Conservation (phyloP, 2,329 filamentous ascomycete species). For the Lecanicillium sp. region DNA sequence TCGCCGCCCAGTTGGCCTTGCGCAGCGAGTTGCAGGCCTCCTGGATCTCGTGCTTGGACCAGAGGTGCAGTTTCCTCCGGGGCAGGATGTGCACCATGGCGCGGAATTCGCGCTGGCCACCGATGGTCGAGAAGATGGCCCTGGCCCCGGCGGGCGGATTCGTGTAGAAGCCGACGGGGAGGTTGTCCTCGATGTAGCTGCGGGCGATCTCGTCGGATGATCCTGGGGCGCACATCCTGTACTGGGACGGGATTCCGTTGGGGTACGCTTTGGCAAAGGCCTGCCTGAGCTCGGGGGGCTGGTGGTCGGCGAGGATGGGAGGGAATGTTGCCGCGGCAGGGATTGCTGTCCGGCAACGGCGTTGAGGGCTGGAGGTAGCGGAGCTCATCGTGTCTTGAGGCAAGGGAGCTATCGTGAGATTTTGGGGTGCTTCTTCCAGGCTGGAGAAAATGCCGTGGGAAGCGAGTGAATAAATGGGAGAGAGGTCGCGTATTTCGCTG, state of each 20-base stretch:
- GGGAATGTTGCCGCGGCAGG: not conserved
- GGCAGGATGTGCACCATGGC: conserved; percentile 23
- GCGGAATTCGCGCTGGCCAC: conserved; percentile 26
- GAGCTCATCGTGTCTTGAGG: not conserved
- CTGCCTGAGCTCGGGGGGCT: conserved; percentile 20
- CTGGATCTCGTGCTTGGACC: conserved; percentile 35
- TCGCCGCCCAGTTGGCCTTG: conserved; percentile 27
- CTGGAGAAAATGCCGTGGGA: too few relatives aligned
- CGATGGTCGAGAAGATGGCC: conserved; percentile 36
- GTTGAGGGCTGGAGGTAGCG: not conserved
- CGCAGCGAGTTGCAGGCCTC: conserved; percentile 33
- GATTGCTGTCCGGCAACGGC: too few relatives aligned
- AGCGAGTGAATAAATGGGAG: too few relatives aligned
- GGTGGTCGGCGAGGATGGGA: conserved; percentile 20
- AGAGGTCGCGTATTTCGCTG: not conserved
- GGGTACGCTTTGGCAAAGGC: conserved; percentile 30
- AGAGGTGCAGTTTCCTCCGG: conserved; percentile 28
- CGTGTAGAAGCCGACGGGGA: conserved; percentile 33
- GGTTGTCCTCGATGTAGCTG: conserved; percentile 30
- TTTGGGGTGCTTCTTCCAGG: too few relatives aligned
- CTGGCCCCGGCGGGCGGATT: conserved; percentile 24
- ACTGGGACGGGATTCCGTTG: conserved; percentile 28
- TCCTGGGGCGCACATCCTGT: conserved; percentile 28
- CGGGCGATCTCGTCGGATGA: conserved; percentile 21
- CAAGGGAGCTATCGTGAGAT: too few relatives aligned